These are phyloP conservation scores for Fremontodendron californicum DNA, from an alignment of 345 rosid genomes.

Conservation along the genomic window DNA sequence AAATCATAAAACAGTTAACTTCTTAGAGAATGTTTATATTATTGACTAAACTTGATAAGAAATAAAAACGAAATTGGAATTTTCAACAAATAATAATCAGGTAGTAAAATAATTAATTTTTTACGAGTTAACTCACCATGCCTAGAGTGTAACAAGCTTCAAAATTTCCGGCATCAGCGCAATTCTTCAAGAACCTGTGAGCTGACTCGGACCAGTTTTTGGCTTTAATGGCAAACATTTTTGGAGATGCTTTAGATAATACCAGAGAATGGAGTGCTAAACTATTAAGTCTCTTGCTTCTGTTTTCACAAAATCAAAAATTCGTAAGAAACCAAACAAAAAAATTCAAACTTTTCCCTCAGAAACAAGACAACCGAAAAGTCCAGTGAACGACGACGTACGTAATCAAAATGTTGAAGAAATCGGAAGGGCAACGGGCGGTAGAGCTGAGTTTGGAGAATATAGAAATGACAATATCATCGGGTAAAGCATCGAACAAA, in stretches of 20 bases:
- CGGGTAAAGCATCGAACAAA: conserved; percentile 64
- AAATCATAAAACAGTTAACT: neutral
- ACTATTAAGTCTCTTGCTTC: conserved; percentile 77
- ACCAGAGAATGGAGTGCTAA: conserved; percentile 53
- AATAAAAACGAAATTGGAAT: neutral
- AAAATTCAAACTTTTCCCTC: neutral
- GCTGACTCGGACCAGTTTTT: conserved; percentile 78
- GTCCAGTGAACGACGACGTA: conserved; percentile 24
- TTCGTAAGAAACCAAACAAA: neutral
- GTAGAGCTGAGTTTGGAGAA: conserved; percentile 59
- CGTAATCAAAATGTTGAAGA: conserved; percentile 68
- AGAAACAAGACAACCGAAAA: neutral
- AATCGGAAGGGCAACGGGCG: conserved; percentile 63
- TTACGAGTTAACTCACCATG: conserved; percentile 50
- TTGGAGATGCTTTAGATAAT: conserved; percentile 54
- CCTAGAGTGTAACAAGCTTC: conserved; percentile 96
- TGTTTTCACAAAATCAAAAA: conserved; percentile 29
- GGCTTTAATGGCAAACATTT: conserved; percentile 56
- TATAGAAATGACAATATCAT: conserved; percentile 68
- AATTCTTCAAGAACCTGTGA: conserved; percentile 71
- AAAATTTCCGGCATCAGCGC: conserved; percentile 81
- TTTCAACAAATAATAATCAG: neutral
- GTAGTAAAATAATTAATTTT: neutral
- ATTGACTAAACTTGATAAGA: neutral
- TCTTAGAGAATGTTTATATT: conserved; percentile 6